Evolutionary conservation across 163 green algal genomes (phyloP).

Genomic region (Scenedesmus sp.): DNA sequence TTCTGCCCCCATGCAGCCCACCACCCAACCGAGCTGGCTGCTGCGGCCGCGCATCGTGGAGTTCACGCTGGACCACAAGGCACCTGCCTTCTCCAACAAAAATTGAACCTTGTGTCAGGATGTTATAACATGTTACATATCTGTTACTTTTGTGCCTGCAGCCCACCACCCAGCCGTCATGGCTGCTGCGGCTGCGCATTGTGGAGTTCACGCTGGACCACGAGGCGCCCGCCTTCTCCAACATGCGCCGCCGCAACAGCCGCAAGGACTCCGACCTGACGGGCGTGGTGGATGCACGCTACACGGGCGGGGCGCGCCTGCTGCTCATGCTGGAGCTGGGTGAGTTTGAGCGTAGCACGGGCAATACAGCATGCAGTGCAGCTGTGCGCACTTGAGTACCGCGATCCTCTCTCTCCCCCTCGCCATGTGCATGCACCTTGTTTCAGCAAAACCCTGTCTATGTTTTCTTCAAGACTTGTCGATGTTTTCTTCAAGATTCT

Average conservation of each 20-base stretch:
- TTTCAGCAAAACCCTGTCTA: no score
- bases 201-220: constrained; percentile 96
- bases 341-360: not conserved
- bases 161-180: constrained; percentile 18
- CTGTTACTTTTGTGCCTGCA: not conserved
- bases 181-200: constrained; percentile 85
- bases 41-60: constrained; percentile 77
- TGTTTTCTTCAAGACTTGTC: no score
- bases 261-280: constrained; percentile 86
- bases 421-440: not conserved
- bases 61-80: constrained; percentile 96
- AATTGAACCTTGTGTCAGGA: no score
- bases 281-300: constrained; percentile 91
- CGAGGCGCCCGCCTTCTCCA: constrained; percentile 91
- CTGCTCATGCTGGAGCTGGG: constrained; percentile 94
- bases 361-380: no score
- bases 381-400: no score
- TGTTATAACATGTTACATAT: not conserved
- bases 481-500: no score
- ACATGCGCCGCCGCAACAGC: constrained; percentile 88
- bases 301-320: constrained; percentile 94
- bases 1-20: no score
- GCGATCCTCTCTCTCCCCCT: no score
- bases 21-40: no score
- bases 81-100: constrained; percentile 90